Base-by-base conservation (phyloP, 768 basidiomycete species). In the Boletus reticulatus region DNA sequence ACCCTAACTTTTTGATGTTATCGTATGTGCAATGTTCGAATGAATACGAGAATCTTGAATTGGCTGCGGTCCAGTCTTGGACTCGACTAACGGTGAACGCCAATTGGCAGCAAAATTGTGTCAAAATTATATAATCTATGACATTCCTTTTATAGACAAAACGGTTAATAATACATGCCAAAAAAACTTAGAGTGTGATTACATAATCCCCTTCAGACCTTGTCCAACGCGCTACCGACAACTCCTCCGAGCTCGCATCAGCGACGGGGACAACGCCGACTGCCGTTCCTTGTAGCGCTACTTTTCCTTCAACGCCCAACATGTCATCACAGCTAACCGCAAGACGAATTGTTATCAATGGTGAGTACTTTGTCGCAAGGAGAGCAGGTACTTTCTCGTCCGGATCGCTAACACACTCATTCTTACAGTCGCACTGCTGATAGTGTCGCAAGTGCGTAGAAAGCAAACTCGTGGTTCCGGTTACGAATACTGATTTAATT, bases 371-470 rank as follows among this genome's bases (percentile, higher is more conserved):
- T 41, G 32, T 37, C 31, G 14, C 24, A 6, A 9, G 14, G 22
- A 39, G 27, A 27, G 27, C 48, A 14, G 17, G 24, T 6, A 2
- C 3, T 43, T 9, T 14, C 34, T 36, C 34, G 12, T 34, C 45
- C 29, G n/a, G 31, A 48, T 61, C 4, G 41, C 58, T 65, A 13
- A 69, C 39, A 1, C 43, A 36, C 43, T 42, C 43, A 32, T 38
- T 34, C 53, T 52, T 55, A 31, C 58, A 84, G 83, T 83, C 59
- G 82, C 81, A 7, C 56, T 84, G 16, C 73, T 82, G 36, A 70
- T 80, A 16, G 78, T 77, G 6, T 73, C 78, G n/a, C 82, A 83
- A 73, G 82, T 81, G 59, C 51, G 80, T 61, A 8, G 9, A 38
- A 22, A 3, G 63, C 9, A 45, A 19, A 17, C 22, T 14, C 27